Base-by-base conservation (phyloP, 2,329 filamentous ascomycete genomes). In the Colletotrichum sp. region DNA sequence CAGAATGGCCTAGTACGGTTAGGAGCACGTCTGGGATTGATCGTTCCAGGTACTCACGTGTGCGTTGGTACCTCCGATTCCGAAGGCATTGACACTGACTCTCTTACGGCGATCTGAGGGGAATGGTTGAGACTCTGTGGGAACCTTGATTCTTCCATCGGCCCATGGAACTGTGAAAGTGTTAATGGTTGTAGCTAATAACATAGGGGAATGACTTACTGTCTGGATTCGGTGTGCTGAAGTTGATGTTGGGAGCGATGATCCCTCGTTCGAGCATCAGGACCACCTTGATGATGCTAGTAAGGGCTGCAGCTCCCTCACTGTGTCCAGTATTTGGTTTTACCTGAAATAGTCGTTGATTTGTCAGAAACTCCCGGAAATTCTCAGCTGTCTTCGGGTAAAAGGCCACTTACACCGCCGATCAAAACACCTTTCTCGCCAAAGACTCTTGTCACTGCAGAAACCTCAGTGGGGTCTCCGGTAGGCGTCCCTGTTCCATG, bases 401-500 rank as follows among this genome's bases (percentile, higher is more conserved):
- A 32, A 16, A 26, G 8, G 7, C 3, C 9, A 59, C 80, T 6
- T 81, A 82, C 81, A 80, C 18, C 82, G 80, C 52, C 78, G 26
- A 83, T 82, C 39, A 80, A 75, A 21, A 82, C 69, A 5, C 80
- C 79, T 0, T 77, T 26, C 1, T 79, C 64, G 0, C 79, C 80
- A 68, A 86, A 86, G 1, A 83, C 79, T 1, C 76, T 74, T 1
- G 77, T 79, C 3, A 89, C 80, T 1, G 85, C 85, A 0, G 66
- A 68, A 2, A 84, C 80, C 68, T 88, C 87, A 6, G 84, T 78
- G 0, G 84, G 85, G 67, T 89, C 87, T 0, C 88, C 88, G 0
- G 80, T 81, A 2, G 77, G 66, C 0, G 88, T 89, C 1, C 87
- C 87, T 0, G 88, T 89, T 0, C 87, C 87, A 36, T 90, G 88